A percentile compares a stretch with the other conserved stretches of the same genome.
Conservation (phyloP, 257 asterid species). For the Cruciata laevipes region DNA sequence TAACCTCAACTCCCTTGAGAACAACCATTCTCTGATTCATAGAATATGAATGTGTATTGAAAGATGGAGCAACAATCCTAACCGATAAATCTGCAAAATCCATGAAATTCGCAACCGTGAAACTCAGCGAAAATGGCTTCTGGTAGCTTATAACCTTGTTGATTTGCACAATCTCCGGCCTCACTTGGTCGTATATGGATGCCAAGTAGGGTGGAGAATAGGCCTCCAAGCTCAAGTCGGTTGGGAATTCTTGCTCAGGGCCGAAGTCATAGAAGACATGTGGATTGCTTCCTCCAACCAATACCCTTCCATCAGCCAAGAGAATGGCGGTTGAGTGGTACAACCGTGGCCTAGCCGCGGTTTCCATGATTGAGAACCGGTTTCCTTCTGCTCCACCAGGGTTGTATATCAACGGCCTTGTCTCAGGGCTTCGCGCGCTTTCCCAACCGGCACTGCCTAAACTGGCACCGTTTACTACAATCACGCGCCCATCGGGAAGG, state of each 20-base stretch:
- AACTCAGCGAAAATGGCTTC: conserved; percentile 22
- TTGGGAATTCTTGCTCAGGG: conserved; percentile 38
- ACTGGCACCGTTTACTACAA: conserved; percentile 54
- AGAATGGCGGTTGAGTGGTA: conserved; percentile 62
- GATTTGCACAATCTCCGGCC: conserved; percentile 28
- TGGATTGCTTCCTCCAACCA: conserved; percentile 71
- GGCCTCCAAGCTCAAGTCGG: conserved; percentile 62
- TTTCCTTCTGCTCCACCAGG: not conserved
- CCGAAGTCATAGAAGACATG: conserved; percentile 47
- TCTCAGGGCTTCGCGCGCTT: conserved; percentile 35
- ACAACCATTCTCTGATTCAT: conserved; percentile 74
- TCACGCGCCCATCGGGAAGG: conserved; percentile 47
- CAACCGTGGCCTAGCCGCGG: conserved; percentile 40
- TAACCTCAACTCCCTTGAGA: conserved; percentile 24
- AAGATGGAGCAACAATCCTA: conserved; percentile 49
- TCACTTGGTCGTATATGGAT: conserved; percentile 18
- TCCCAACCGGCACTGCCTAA: conserved; percentile 66
- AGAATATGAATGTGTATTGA: conserved; percentile 56
- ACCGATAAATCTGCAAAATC: conserved; percentile 24
- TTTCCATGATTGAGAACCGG: conserved; percentile 32
- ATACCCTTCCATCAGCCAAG: conserved; percentile 44
- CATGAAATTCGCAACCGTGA: conserved; percentile 21
- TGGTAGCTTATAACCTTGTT: conserved; percentile 25
- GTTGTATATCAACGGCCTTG: conserved; percentile 42
- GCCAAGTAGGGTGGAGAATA: conserved; percentile 56